Percentiles rank a stretch among this genome's conserved stretches.
These are phyloP conservation scores for Penicillium decumbens DNA, from an alignment of 2,329 filamentous ascomycete genomes.

Conservation along the genomic window DNA sequence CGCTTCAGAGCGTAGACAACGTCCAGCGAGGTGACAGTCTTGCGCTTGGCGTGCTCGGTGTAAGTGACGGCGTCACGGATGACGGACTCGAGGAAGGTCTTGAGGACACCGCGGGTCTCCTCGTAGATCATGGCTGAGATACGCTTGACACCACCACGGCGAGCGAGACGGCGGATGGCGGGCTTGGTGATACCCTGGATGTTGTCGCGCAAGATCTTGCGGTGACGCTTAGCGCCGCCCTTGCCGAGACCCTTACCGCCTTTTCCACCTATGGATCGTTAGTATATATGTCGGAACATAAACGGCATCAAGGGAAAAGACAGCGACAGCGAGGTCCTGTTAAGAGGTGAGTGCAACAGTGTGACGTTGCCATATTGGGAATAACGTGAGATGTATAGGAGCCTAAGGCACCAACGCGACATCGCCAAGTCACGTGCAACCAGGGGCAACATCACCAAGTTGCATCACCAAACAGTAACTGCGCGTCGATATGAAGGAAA, in stretches of 20 bases:
- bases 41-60: slow-evolving; percentile 76
- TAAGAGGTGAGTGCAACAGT: background rate
- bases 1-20: slow-evolving; percentile 62
- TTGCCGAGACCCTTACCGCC: slow-evolving; percentile 97
- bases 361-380: slow-evolving; percentile 8
- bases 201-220: slow-evolving; percentile 99
- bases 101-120: slow-evolving; percentile 75
- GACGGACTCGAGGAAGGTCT: slow-evolving; percentile 78
- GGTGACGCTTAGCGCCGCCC: slow-evolving; percentile 97
- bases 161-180: slow-evolving; percentile 95
- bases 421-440: slow-evolving; percentile 23
- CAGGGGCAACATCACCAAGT: slow-evolving; percentile 12
- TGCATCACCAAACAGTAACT: slow-evolving; percentile 2
- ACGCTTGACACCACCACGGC: slow-evolving; percentile 99
- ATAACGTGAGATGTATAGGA: slow-evolving; percentile 3
- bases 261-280: slow-evolving; percentile 66
- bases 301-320: background rate
- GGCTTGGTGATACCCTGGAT: slow-evolving; percentile 99
- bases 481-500: slow-evolving; percentile 4
- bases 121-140: slow-evolving; percentile 94
- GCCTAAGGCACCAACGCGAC: slow-evolving; percentile 16
- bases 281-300: slow-evolving; percentile 7
- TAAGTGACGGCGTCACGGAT: slow-evolving; percentile 77
- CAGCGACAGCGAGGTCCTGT: slow-evolving; percentile 8
- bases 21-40: slow-evolving; percentile 54